phyloP scores from a whole-genome alignment of 2,329 filamentous ascomycete species.

The Colletotrichum sp. region DNA sequence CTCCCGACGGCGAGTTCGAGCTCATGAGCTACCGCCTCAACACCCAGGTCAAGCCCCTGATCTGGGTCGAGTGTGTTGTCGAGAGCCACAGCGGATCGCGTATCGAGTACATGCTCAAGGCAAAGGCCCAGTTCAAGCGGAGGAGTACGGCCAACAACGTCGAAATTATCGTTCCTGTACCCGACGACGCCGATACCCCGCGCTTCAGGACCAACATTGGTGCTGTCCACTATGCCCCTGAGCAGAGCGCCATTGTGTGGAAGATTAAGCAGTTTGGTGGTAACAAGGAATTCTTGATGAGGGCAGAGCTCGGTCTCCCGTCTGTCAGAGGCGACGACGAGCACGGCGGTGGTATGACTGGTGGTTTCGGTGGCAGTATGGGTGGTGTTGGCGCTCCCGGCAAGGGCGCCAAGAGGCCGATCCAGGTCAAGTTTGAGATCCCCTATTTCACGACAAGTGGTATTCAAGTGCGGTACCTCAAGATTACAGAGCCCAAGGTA shows the following conservation, averaged over 20 bases:
- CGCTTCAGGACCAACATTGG: constrained; percentile 98
- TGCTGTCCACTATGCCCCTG: constrained; percentile 94
- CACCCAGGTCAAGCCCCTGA: constrained; percentile 96
- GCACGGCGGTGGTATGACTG: constrained; percentile 95
- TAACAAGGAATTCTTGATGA: constrained; percentile 98
- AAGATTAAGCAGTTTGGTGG: constrained; percentile 99
- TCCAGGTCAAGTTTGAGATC: constrained; percentile 99
- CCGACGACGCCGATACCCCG: constrained; percentile 94
- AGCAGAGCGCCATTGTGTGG: constrained; percentile 98
- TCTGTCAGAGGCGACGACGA: constrained; percentile 96
- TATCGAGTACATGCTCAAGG: constrained; percentile 99
- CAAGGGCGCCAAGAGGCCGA: constrained; percentile 91
- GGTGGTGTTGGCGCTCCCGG: constrained; percentile 78
- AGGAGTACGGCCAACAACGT: constrained; percentile 98
- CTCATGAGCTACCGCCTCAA: constrained; percentile 99
- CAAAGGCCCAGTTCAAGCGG: constrained; percentile 96
- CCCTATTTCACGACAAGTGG: constrained; percentile 99
- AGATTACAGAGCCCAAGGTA: constrained; percentile 99
- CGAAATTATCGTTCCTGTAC: constrained; percentile 95
- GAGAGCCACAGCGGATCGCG: constrained; percentile 94
- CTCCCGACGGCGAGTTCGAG: constrained; percentile 97
- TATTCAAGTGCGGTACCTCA: constrained; percentile 97
- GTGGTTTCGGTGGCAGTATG: constrained; percentile 96
- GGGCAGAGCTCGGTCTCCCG: constrained; percentile 91
- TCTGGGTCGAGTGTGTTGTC: constrained; percentile 98